A percentile compares a stretch with the other conserved stretches of the same genome.
Evolutionary conservation across 257 asterid genomes (phyloP).

Genomic region (Solanum piurae): DNA sequence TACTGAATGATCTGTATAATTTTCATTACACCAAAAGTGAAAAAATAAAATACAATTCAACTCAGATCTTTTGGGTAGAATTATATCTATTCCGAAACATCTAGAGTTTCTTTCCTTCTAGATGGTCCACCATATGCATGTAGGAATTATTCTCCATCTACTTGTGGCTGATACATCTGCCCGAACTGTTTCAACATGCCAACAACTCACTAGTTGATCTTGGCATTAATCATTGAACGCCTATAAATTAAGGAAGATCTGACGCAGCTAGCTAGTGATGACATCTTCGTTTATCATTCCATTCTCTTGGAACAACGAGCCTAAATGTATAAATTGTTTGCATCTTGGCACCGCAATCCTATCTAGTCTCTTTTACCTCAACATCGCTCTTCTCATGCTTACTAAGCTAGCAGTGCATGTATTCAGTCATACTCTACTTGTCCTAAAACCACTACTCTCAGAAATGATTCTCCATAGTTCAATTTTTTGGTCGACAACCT

Average conservation of each 20-base stretch:
- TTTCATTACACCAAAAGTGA: neutral
- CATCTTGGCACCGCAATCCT: neutral
- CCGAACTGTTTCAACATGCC: neutral
- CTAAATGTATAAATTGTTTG: neutral
- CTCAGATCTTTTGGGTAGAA: neutral
- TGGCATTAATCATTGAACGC: neutral
- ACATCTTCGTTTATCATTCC: neutral
- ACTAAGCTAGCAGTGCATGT: neutral
- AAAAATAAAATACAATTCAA: neutral
- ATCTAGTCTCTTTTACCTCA: neutral
- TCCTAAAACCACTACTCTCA: neutral
- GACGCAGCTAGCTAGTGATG: neutral
- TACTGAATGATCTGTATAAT: neutral
- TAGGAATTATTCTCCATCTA: neutral
- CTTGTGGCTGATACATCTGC: neutral
- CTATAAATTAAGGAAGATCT: neutral
- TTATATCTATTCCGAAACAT: neutral
- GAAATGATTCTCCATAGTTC: neutral
- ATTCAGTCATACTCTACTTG: neutral
- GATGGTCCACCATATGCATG: neutral
- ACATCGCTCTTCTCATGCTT: neutral
- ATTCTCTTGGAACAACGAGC: neutral
- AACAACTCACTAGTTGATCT: neutral
- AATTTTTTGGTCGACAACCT: neutral
- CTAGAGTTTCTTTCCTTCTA: neutral